Base-by-base conservation (phyloP, 1,139 yeast genomes). In the Blastobotrys serpentis region DNA sequence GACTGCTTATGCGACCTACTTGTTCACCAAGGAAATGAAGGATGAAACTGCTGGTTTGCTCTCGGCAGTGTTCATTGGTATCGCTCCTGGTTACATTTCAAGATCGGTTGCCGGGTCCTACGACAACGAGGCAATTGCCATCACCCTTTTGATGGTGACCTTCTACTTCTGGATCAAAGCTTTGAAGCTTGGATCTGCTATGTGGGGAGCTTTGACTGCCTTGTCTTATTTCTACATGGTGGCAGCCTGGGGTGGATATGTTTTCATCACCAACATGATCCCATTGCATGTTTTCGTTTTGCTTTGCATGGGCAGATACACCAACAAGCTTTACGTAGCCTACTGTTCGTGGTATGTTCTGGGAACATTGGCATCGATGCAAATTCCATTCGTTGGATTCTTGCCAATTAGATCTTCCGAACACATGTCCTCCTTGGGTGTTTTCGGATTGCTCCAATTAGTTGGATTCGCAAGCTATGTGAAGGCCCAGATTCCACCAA, bases 211-310 rank as follows among this genome's bases (percentile, higher is more conserved):
- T 4, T 71, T 85, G 60, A 82, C 98, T 30, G 95, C 98, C 2
- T 68, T 88, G 43, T 85, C 84, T 61, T 94, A 94, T 73, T 94
- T 94, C 69, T 94, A 94, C 76, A 94, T 94, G 99, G 99, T 94
- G 46, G 84, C 96, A 47, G 98, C 99, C n/a, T 94, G 99, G 99
- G 98, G 98, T 75, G 99, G 99, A 18, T 94, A 94, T 66, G 99
- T 92, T 45, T 94, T 94, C 74, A 94, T 94, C 71, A 94, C 98
- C 53, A 94, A 94, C 72, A 82, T 94, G 75, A 88, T 94, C 62
- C 99, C 99, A 46, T 76, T 94, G 61, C 99, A 94, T 67, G 89
- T 90, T 25, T 90, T 94, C 66, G 92, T 89, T 42, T 75, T 94
- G 63, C 72, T 94, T 50, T 72, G 87, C 57, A 94, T 94, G 98